Evolutionary conservation across 768 basidiomycete genomes (phyloP).

Genomic region (Mycena crocata): DNA sequence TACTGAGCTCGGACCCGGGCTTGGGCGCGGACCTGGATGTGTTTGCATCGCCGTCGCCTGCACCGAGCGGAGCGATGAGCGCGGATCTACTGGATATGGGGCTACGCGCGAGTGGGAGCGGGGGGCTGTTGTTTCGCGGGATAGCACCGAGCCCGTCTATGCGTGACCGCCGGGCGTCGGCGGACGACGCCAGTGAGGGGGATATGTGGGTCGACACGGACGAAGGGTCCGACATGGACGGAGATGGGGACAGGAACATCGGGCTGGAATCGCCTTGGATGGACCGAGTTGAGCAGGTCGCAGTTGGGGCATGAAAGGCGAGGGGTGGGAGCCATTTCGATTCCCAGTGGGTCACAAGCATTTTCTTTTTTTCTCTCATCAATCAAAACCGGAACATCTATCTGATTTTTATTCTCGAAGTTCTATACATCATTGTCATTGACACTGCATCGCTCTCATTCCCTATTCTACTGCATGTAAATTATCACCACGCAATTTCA

Average conservation of each 20-base stretch:
- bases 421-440: slow-evolving; percentile 7
- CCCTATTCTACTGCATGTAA: slow-evolving; percentile 22
- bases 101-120: neutral
- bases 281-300: slow-evolving; percentile 12
- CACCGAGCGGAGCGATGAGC: neutral
- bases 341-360: neutral
- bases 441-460: slow-evolving; percentile 11
- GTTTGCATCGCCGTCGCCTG: slow-evolving; percentile 24
- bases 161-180: neutral
- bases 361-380: neutral
- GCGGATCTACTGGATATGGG: slow-evolving; percentile 5
- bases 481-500: slow-evolving; percentile 26
- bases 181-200: slow-evolving; percentile 11
- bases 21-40: slow-evolving; percentile 19
- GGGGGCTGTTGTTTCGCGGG: slow-evolving; percentile 7
- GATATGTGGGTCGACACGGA: slow-evolving; percentile 35
- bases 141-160: neutral
- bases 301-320: slow-evolving; percentile 4
- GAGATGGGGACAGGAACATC: slow-evolving; percentile 9
- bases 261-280: slow-evolving; percentile 19
- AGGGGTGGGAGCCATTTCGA: too few relatives aligned
- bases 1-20: neutral
- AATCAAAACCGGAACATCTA: neutral
- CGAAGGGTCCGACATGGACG: slow-evolving; percentile 28
- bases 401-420: slow-evolving; percentile 3